Conservation (phyloP, 139 green algal genomes). For the Chlamydomonas sp. region DNA sequence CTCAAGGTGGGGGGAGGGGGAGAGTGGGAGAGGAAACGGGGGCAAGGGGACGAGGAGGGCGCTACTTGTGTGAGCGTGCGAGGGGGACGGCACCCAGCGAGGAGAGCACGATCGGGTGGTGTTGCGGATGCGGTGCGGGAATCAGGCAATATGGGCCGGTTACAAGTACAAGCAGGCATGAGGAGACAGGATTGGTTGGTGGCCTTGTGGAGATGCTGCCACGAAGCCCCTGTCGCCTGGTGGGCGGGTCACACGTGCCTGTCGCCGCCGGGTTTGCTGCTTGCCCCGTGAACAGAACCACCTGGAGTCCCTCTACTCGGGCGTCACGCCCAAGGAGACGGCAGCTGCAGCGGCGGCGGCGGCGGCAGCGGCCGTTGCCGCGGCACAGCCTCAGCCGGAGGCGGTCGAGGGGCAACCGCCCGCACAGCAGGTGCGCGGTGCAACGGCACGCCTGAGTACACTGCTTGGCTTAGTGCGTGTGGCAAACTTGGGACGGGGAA, state of each 20-base stretch:
- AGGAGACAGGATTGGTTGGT: no score
- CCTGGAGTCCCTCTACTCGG: constrained; percentile 10
- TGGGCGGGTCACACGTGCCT: not conserved
- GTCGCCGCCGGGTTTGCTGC: no score
- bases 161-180: no score
- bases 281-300: not conserved
- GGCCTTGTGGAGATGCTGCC: not conserved
- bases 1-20: constrained; percentile 27
- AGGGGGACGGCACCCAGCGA: not conserved
- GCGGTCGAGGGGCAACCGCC: not conserved
- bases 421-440: not conserved
- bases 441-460: no score
- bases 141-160: no score
- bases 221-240: not conserved
- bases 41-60: not conserved
- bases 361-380: not conserved
- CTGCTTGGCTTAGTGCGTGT: no score
- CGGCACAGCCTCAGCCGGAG: not conserved
- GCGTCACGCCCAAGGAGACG: not conserved
- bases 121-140: no score
- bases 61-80: not conserved
- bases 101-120: no score
- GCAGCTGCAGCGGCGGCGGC: not conserved
- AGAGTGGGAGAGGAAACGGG: not conserved
- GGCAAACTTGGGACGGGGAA: no score